A percentile compares a stretch with the other conserved stretches of the same genome.
Evolutionary conservation across 345 rosid species (phyloP).

Genomic region (Brassica rapa): DNA sequence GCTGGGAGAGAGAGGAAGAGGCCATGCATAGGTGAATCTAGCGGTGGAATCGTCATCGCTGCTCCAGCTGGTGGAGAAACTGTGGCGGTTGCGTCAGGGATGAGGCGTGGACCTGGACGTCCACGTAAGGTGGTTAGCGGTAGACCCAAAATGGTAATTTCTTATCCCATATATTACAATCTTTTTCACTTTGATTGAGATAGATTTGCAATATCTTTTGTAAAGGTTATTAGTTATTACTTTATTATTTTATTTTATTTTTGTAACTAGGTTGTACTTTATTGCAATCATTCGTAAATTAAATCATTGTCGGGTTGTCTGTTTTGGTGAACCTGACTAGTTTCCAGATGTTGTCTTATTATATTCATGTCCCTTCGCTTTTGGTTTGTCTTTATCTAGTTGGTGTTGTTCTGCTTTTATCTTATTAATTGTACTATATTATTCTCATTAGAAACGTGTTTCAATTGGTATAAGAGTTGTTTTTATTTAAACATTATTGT

Average conservation of each 20-base stretch:
- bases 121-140: slow-evolving; percentile 46
- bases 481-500: slow-evolving; percentile 9
- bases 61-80: slow-evolving; percentile 15
- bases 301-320: slow-evolving; percentile 4
- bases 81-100: slow-evolving; percentile 28
- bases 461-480: neutral
- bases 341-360: slow-evolving; percentile 11
- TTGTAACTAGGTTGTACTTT: neutral
- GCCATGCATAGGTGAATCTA: slow-evolving; percentile 42
- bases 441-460: neutral
- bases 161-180: neutral
- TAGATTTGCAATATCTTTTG: neutral
- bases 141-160: slow-evolving; percentile 58
- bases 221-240: neutral
- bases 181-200: neutral
- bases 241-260: no score
- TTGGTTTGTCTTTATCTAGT: slow-evolving; percentile 23
- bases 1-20: slow-evolving; percentile 44
- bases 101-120: slow-evolving; percentile 51
- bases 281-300: slow-evolving; percentile 8
- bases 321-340: slow-evolving; percentile 17
- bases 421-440: neutral
- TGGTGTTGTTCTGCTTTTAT: slow-evolving; percentile 19
- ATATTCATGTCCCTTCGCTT: slow-evolving; percentile 9
- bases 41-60: neutral